Evolutionary conservation across 2,329 filamentous ascomycete species (phyloP).

Genomic region (Talaromyces sp.): DNA sequence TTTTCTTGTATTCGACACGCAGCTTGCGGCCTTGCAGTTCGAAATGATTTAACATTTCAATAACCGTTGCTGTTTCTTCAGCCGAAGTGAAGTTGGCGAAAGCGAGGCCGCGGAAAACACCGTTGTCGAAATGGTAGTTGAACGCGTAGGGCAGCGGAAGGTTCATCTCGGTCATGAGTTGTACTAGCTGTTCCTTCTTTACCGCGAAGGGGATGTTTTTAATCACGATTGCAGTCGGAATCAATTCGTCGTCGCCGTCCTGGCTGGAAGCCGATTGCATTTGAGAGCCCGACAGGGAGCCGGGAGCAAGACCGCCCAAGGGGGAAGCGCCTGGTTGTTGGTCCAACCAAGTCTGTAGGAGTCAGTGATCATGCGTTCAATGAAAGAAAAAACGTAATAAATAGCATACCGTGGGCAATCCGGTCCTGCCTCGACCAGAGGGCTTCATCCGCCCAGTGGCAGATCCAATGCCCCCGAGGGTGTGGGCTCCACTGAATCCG

Average conservation of each 20-base stretch:
- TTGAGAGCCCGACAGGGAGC: constrained; percentile 9
- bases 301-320: constrained; percentile 7
- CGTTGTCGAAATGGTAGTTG: constrained; percentile 99
- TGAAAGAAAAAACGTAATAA: background rate
- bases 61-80: constrained; percentile 87
- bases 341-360: constrained; percentile 57
- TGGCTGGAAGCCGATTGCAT: constrained; percentile 31
- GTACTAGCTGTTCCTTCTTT: constrained; percentile 90
- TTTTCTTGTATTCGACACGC: constrained; percentile 98
- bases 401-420: constrained; percentile 67
- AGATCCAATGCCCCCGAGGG: constrained; percentile 59
- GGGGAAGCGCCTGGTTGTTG: constrained; percentile 43
- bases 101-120: constrained; percentile 89
- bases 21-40: constrained; percentile 92
- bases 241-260: constrained; percentile 70
- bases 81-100: constrained; percentile 98
- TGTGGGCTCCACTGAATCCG: constrained; percentile 61
- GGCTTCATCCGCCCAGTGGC: constrained; percentile 54
- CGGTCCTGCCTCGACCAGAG: constrained; percentile 50
- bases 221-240: constrained; percentile 96
- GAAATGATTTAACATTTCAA: constrained; percentile 90
- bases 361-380: background rate
- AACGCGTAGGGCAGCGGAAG: constrained; percentile 95
- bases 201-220: constrained; percentile 99
- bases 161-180: constrained; percentile 89